These are phyloP conservation scores for Solanum arcanum DNA, from an alignment of 257 asterid species.

Conservation along the genomic window DNA sequence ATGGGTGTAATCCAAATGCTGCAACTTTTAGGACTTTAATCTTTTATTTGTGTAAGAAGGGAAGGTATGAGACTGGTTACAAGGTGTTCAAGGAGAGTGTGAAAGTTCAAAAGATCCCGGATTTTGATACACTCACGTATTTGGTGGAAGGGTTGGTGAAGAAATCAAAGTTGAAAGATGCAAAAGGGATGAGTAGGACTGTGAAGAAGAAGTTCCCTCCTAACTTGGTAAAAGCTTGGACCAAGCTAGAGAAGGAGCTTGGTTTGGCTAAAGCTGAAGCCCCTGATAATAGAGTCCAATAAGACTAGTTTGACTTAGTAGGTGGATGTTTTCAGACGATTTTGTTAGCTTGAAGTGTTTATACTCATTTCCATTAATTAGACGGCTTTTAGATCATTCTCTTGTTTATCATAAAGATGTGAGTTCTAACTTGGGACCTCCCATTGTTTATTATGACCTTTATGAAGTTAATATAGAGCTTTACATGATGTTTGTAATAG, in stretches of 20 bases:
- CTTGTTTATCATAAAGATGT: neutral
- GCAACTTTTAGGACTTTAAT: slow-evolving; percentile 64
- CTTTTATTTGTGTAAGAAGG: slow-evolving; percentile 45
- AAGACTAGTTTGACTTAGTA: neutral
- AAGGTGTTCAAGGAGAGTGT: slow-evolving; percentile 64
- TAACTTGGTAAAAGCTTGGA: slow-evolving; percentile 57
- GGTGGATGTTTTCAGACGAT: neutral
- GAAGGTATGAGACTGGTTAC: slow-evolving; percentile 44
- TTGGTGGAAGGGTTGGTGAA: slow-evolving; percentile 51
- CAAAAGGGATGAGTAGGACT: slow-evolving; percentile 46
- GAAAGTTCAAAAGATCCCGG: slow-evolving; percentile 50
- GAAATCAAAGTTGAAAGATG: slow-evolving; percentile 32
- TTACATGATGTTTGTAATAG: neutral
- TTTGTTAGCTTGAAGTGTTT: neutral
- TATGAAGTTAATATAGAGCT: neutral
- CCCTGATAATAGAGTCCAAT: neutral
- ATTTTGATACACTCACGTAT: slow-evolving; percentile 59
- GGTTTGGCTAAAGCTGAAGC: slow-evolving; percentile 27
- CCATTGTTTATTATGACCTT: neutral
- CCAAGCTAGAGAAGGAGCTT: slow-evolving; percentile 37
- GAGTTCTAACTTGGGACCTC: neutral
- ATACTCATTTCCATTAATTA: neutral
- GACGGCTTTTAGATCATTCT: neutral
- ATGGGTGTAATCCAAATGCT: slow-evolving; percentile 47
- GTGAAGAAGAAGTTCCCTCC: slow-evolving; percentile 59